Percentiles rank a stretch among this genome's conserved stretches.
phyloP scores from a whole-genome alignment of 1,139 yeast species.

The Diutina catenulata region DNA sequence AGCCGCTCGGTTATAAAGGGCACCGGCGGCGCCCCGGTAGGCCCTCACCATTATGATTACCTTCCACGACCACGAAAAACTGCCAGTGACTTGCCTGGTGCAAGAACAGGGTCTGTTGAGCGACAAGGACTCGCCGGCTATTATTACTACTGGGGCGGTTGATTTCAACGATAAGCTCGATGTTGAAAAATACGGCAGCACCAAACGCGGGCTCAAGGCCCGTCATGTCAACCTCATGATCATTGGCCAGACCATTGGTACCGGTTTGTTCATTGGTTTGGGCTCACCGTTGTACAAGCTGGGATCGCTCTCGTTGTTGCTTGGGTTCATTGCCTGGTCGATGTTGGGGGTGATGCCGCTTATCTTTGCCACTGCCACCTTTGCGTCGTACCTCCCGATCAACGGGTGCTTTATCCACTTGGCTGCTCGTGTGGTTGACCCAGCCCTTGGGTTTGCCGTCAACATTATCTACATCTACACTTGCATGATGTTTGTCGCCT shows the following conservation, averaged over 20 bases:
- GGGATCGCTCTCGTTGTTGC: conserved; percentile 26
- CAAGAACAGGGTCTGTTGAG: too few relatives aligned
- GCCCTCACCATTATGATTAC: too few relatives aligned
- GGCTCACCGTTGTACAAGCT: conserved; percentile 21
- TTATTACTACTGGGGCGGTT: too few relatives aligned
- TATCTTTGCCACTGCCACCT: conserved; percentile 29
- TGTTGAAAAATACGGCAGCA: conserved; percentile 21
- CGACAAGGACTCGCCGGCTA: too few relatives aligned
- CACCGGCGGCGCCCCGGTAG: too few relatives aligned
- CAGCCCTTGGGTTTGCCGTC: conserved; percentile 29
- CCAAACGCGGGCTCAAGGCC: conserved; percentile 26
- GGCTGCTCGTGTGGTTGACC: conserved; percentile 28
- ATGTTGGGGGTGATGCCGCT: conserved; percentile 26
- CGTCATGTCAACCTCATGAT: conserved; percentile 39
- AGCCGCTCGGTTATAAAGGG: too few relatives aligned
- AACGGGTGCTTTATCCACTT: conserved; percentile 27
- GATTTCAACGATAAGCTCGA: conserved; percentile 25
- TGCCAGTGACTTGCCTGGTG: too few relatives aligned
- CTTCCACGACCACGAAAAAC: too few relatives aligned
- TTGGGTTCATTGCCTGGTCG: conserved; percentile 25
- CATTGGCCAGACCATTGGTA: conserved; percentile 41
- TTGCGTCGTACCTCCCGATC: conserved; percentile 29
- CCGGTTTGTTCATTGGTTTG: conserved; percentile 33
- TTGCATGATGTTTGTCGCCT: conserved; percentile 25
- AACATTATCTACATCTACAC: conserved; percentile 26